Evolutionary conservation across 768 basidiomycete species (phyloP), one percentile per base, ranked within the genome.

Genomic region (Mycena leptocephala): DNA sequence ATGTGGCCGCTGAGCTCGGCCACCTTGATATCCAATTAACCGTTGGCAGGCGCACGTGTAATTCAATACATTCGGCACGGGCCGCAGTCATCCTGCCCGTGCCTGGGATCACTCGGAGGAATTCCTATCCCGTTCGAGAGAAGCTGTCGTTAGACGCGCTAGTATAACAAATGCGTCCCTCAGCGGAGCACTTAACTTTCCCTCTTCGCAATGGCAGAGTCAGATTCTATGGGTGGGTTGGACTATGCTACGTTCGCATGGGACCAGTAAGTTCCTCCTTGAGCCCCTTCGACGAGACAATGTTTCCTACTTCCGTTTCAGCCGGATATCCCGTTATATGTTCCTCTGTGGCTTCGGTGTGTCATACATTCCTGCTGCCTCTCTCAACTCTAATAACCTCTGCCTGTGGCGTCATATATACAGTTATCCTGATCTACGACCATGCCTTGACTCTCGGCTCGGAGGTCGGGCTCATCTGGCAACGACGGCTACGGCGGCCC

Each of bases 391-490:
- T 56, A 56, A 56, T 56, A 56, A 56, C 20, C 55, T 56, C 55
- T 56, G 55, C 55, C 55, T 56, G 55, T 56, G 30, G 55, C 55
- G 55, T 56, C 55, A 56, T 56, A 56, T 33, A 33, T 20, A 56
- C 55, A 56, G 55, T 56, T 56, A 56, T 56, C 55, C 30, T 56
- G 55, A 56, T 56, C 55, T 56, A 56, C 55, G 55, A 56, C 55
- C 55, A 56, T 56, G 55, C n/a, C 55, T 56, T 56, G 55, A 56
- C 55, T 56, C 55, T 56, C 30, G 55, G 30, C 55, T 56, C 55
- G 3, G 55, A 56, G 55, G 30, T 56, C 30, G 30, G 32, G 55
- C 55, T 56, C 55, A 56, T 56, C 30, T 56, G 55, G 55, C 55
- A 28, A 53, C 51, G 55, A 56, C 55, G 55, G 30, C 55, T 56